phyloP scores from a whole-genome alignment of 176 grass and related monocot species.

The Rhynchospora breviuscula region DNA sequence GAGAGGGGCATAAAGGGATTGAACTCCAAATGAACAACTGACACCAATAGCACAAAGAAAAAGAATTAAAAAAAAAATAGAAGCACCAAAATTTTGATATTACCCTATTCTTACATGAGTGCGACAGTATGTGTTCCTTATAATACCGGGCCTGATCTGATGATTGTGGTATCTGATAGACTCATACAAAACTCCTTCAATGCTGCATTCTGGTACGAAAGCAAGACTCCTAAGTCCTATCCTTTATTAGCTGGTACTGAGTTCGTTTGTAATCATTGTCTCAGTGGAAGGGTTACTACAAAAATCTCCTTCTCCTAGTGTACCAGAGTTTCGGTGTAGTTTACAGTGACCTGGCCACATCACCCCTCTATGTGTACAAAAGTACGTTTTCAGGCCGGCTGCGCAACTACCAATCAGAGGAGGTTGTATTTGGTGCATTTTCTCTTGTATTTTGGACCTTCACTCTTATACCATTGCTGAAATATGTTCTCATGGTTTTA shows the following conservation, averaged over 20 bases:
- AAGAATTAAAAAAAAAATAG: no score
- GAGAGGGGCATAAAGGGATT: not conserved
- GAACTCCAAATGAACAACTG: not conserved
- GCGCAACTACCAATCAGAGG: slow-evolving; percentile 48
- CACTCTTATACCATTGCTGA: no score
- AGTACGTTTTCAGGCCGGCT: slow-evolving; percentile 64
- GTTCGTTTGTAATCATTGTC: slow-evolving; percentile 8
- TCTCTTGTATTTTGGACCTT: no score
- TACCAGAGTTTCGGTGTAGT: slow-evolving; percentile 98
- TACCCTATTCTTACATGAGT: no score
- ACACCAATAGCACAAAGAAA: no score
- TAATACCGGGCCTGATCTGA: not conserved
- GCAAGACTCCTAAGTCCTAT: no score
- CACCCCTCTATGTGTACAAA: slow-evolving; percentile 85
- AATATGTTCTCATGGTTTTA: no score
- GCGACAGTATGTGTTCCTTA: not conserved
- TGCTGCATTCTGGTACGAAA: no score
- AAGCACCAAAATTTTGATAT: no score
- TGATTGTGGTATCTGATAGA: no score
- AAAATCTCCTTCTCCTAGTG: slow-evolving; percentile 64
- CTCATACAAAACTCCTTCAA: no score
- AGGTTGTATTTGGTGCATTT: no score
- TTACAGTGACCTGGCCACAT: slow-evolving; percentile 86
- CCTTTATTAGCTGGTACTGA: not conserved
- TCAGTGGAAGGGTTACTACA: slow-evolving; percentile 55